Base-by-base conservation (phyloP, 2,329 filamentous ascomycete genomes). In the Setomelanomma holmii region DNA sequence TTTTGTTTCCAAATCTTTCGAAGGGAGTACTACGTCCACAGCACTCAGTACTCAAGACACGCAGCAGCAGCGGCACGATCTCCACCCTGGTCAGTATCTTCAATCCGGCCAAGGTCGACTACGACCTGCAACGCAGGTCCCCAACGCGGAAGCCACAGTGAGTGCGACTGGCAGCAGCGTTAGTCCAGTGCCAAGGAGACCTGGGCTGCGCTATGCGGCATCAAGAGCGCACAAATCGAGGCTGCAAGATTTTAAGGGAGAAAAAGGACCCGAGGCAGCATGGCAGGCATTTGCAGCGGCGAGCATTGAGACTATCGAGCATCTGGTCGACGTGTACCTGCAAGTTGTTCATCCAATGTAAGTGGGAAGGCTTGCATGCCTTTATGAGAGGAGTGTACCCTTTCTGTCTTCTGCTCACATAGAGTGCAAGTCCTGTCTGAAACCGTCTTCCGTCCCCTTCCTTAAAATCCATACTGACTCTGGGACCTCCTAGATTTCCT, bases 291-390 rank as follows among this genome's bases (percentile, higher is more conserved):
- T 60, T 55, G 63, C 14, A 45, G 66, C 24, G 68, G 75, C 46
- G 82, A 81, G 63, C 78, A 20, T 81, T 64, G 83, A 80, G 45
- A 82, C 80, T 65, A 68, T 71, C 21, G 78, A 42, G n/a, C 34
- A 51, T 22, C 53, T 55, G 7, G 40, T 52, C 12, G 48, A 55
- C 17, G 35, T 55, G 17, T 55, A 52, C 39, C 48, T 55, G 12
- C 42, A 48, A 22, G 46, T 55, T 7, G 49, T 51, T n/a, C 52
- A 55, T 30, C 53, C 53, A 11, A 52, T 79, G 39, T 52, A 16
- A 40, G 38, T 40, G 27, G 10, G 27, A 30, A n/a, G n/a, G n/a
- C n/a, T n/a, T n/a, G n/a, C n/a, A n/a, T n/a, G n/a, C n/a, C n/a
- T n/a, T n/a, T n/a, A n/a, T n/a, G n/a, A n/a, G n/a, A n/a, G n/a